Percentiles rank a stretch among this genome's conserved stretches.
phyloP scores from a whole-genome alignment of 2,329 filamentous ascomycete genomes.

The Cytospora schulzeri region DNA sequence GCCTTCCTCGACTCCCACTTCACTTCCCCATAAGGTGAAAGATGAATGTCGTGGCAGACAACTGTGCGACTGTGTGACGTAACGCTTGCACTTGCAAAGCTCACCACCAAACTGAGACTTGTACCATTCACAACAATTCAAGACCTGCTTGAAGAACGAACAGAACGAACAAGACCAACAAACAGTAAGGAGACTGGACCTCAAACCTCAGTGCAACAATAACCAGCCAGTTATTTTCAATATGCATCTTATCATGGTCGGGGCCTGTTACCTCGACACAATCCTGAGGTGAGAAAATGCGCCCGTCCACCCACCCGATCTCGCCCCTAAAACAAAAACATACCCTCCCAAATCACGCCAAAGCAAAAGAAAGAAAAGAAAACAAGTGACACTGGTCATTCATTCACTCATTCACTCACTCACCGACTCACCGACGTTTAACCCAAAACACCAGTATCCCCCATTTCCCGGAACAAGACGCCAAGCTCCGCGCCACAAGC shows the following conservation, averaged over 20 bases:
- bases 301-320: background rate
- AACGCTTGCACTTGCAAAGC: background rate
- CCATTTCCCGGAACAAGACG: constrained; percentile 69
- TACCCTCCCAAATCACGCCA: constrained; percentile 25
- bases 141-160: background rate
- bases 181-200: background rate
- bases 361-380: too few relatives aligned
- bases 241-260: constrained; percentile 64
- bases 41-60: background rate
- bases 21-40: background rate
- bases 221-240: constrained; percentile 38
- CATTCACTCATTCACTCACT: too few relatives aligned
- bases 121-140: background rate
- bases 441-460: constrained; percentile 56
- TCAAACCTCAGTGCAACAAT: background rate
- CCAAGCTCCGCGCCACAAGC: constrained; percentile 67
- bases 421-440: constrained; percentile 10
- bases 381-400: background rate
- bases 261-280: constrained; percentile 72
- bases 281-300: constrained; percentile 60
- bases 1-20: background rate
- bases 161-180: background rate
- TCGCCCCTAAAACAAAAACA: too few relatives aligned
- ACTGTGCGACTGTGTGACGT: background rate
- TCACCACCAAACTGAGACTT: background rate